Conservation (phyloP, 352 stramenopile genomes). For the Pythium diclinum region DNA sequence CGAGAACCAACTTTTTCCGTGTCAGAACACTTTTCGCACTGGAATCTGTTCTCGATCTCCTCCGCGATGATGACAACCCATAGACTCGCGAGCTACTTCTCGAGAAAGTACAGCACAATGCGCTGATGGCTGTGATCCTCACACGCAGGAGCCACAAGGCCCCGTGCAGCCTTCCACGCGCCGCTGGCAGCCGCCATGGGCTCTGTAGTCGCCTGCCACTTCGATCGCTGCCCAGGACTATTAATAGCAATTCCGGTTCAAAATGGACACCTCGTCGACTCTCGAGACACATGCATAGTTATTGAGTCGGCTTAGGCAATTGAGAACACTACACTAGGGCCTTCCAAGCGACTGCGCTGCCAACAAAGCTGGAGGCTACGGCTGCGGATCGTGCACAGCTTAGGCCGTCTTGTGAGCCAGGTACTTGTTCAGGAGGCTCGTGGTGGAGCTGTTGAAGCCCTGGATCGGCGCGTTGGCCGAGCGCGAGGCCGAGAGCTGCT, state of each 20-base stretch:
- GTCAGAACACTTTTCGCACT: not conserved
- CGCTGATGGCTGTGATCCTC: too few species aligned
- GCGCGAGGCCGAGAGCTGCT: slow-evolving; percentile 83
- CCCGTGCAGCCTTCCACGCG: too few species aligned
- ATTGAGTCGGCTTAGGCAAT: slow-evolving; percentile 1
- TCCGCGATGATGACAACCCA: too few species aligned
- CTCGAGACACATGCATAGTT: not conserved
- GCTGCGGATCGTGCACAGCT: not conserved
- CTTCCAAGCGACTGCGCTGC: not conserved
- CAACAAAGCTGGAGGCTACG: too few species aligned
- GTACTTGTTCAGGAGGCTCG: slow-evolving; percentile 92
- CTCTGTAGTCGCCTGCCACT: too few species aligned
- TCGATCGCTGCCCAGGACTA: not conserved
- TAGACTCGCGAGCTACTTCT: too few species aligned
- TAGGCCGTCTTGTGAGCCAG: slow-evolving; percentile 73
- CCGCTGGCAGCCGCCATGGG: too few species aligned
- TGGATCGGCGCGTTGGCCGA: slow-evolving; percentile 72
- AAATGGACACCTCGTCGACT: not conserved
- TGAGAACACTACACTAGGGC: not conserved
- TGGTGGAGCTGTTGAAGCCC: slow-evolving; percentile 95
- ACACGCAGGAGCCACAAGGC: too few species aligned
- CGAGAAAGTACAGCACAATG: too few species aligned
- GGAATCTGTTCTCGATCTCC: not conserved
- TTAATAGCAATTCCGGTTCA: not conserved
- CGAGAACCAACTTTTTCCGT: not conserved